Conservation (phyloP, 2,329 filamentous ascomycete species). For the Penicillium sp. region DNA sequence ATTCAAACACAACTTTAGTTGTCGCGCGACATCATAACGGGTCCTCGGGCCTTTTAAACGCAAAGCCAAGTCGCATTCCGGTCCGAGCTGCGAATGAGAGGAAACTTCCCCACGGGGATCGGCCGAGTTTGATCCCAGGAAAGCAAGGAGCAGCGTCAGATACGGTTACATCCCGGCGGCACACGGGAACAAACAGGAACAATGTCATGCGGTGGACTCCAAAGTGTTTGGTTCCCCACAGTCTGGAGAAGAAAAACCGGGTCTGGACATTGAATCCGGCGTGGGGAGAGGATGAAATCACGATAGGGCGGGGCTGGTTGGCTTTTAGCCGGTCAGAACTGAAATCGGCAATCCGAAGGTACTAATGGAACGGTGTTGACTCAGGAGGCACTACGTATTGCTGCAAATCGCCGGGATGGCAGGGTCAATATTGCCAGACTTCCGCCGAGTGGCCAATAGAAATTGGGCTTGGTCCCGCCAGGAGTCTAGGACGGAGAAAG, state of each 20-base stretch:
- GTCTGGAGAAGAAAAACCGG: slow-evolving; percentile 3
- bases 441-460: not conserved
- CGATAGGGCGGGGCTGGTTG: not conserved
- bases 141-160: slow-evolving; percentile 10
- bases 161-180: slow-evolving; percentile 13
- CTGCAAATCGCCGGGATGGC: not conserved
- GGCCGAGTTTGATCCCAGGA: slow-evolving; percentile 9
- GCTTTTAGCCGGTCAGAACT: slow-evolving; percentile 4
- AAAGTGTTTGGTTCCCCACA: not conserved
- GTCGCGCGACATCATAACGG: not conserved
- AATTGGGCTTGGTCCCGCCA: not conserved
- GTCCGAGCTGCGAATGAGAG: not conserved
- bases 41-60: slow-evolving; percentile 6
- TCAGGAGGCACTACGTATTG: not conserved
- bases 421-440: not conserved
- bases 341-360: slow-evolving; percentile 7
- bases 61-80: slow-evolving; percentile 8
- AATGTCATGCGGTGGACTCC: not conserved
- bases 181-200: not conserved
- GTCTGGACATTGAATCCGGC: not conserved
- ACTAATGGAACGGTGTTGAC: not conserved
- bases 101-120: slow-evolving; percentile 20
- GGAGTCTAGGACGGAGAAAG: not conserved
- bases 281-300: not conserved
- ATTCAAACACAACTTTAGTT: not conserved